Evolutionary conservation across 179 eudicot species (phyloP).

Genomic region (Beta lomatogona): DNA sequence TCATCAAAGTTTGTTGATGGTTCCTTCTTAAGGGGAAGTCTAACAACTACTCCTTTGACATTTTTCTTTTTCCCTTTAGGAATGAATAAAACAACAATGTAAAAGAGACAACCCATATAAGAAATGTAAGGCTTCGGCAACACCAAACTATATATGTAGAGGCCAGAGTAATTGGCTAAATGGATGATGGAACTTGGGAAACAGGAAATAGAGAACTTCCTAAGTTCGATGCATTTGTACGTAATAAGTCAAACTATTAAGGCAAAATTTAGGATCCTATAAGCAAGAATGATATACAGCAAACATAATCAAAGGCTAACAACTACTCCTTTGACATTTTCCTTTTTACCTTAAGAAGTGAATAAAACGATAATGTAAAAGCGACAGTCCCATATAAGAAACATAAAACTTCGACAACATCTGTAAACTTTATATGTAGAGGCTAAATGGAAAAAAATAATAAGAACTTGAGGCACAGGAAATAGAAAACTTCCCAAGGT

Average conservation of each 20-base stretch:
- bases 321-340: too few relatives aligned
- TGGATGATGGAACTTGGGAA: background rate
- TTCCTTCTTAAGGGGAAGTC: background rate
- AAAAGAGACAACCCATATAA: too few relatives aligned
- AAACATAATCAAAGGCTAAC: constrained; percentile 8
- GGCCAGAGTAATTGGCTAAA: background rate
- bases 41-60: background rate
- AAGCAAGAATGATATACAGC: background rate
- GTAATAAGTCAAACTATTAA: background rate
- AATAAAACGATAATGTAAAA: too few relatives aligned
- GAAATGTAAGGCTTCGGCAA: background rate
- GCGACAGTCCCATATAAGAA: too few relatives aligned
- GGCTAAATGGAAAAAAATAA: too few relatives aligned
- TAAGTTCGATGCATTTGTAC: background rate
- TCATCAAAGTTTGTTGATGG: background rate
- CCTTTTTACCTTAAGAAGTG: too few relatives aligned
- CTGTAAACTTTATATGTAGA: too few relatives aligned
- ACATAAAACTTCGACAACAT: too few relatives aligned
- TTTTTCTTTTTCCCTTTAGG: background rate
- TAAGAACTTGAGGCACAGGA: background rate
- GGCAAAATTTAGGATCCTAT: background rate
- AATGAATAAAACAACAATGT: background rate
- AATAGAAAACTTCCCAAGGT: background rate
- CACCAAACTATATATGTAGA: background rate
- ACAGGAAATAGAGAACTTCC: background rate